Evolutionary conservation across 768 basidiomycete genomes (phyloP).

Genomic region (Russula sp.): DNA sequence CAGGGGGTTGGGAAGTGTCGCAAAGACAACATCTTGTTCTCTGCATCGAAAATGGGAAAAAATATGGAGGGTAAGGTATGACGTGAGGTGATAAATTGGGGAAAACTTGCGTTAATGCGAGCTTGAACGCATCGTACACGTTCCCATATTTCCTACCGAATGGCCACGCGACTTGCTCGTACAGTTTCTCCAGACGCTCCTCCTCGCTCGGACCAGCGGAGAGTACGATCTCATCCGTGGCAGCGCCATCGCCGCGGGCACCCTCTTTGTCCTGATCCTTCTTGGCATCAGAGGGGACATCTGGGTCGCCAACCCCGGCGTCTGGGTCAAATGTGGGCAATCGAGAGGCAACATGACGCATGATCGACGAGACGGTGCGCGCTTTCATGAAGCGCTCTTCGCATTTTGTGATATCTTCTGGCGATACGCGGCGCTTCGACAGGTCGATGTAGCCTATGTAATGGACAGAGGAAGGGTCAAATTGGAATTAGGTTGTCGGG

Average conservation of each 20-base stretch:
- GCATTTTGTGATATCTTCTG: constrained; percentile 98
- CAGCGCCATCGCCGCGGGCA: constrained; percentile 33
- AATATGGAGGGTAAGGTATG: background rate
- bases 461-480: background rate
- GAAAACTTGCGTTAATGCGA: constrained; percentile 75
- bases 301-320: constrained; percentile 26
- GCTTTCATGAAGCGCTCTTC: constrained; percentile 98
- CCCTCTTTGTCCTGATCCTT: constrained; percentile 45
- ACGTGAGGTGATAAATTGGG: background rate
- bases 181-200: constrained; percentile 74
- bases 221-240: constrained; percentile 34
- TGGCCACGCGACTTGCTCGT: constrained; percentile 91
- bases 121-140: constrained; percentile 96
- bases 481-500: background rate
- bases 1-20: constrained; percentile 52
- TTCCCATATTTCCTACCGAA: constrained; percentile 89
- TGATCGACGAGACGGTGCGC: constrained; percentile 89
- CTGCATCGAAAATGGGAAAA: constrained; percentile 30
- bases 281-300: constrained; percentile 26
- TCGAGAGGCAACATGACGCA: constrained; percentile 85
- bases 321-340: constrained; percentile 40
- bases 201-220: constrained; percentile 53
- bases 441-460: constrained; percentile 93
- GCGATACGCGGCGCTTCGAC: constrained; percentile 94
- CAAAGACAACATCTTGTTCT: constrained; percentile 76